phyloP scores from a whole-genome alignment of 2,329 filamentous ascomycete genomes.

The Paecilomyces fulvus region DNA sequence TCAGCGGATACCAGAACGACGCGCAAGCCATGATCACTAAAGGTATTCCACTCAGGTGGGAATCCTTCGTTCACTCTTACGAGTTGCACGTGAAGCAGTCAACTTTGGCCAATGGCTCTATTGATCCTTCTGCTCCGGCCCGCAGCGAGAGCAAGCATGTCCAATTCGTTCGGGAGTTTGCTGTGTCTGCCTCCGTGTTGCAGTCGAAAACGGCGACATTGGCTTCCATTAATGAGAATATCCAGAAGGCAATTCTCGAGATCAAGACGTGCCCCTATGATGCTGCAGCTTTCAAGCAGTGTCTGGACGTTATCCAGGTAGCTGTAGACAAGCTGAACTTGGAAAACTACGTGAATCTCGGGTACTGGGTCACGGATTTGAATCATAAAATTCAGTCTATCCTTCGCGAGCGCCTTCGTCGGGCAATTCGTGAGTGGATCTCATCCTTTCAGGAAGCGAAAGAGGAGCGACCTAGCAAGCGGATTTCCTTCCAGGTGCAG shows the following conservation, averaged over 20 bases:
- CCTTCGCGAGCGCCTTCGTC: constrained; percentile 71
- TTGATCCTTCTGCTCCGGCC: constrained; percentile 50
- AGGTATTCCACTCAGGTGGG: constrained; percentile 87
- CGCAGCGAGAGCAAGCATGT: constrained; percentile 84
- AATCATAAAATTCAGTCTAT: constrained; percentile 78
- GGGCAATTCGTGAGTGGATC: constrained; percentile 81
- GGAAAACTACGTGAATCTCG: constrained; percentile 89
- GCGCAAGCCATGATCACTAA: constrained; percentile 76
- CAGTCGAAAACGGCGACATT: constrained; percentile 80
- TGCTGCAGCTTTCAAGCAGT: constrained; percentile 65
- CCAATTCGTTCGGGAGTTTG: constrained; percentile 92
- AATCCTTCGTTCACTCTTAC: constrained; percentile 95
- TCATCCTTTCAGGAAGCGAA: constrained; percentile 62
- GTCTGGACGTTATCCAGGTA: constrained; percentile 77
- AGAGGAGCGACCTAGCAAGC: constrained; percentile 20
- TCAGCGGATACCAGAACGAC: constrained; percentile 87
- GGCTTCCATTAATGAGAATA: constrained; percentile 66
- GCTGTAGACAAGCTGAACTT: constrained; percentile 94
- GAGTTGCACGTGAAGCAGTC: constrained; percentile 72
- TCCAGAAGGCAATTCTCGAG: constrained; percentile 74
- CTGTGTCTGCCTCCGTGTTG: constrained; percentile 73
- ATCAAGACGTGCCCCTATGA: constrained; percentile 80
- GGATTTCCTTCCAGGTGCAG: constrained; percentile 11
- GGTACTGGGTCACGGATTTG: constrained; percentile 79
- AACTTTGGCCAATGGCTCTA: constrained; percentile 49